Percentiles rank a stretch among this genome's conserved stretches.
Conservation (phyloP, 352 stramenopile genomes). For the Phytopythium delawarense region DNA sequence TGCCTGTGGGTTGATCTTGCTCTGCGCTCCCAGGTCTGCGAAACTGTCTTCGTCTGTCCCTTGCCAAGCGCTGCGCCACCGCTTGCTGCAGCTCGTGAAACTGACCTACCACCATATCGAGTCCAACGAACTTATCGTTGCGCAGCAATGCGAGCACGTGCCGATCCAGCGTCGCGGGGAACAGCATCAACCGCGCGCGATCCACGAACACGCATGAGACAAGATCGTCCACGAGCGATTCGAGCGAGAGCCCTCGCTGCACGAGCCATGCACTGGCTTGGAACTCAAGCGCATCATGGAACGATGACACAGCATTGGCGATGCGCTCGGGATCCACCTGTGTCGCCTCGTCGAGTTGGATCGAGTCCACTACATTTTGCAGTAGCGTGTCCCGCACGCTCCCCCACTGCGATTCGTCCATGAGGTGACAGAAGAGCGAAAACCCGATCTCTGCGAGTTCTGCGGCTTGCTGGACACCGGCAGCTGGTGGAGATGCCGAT, state of each 20-base stretch:
- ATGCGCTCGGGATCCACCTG: neutral
- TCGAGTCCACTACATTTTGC: neutral
- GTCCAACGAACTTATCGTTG: conserved; percentile 8
- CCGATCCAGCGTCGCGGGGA: conserved; percentile 3
- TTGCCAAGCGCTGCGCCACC: neutral
- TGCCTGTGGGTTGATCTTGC: neutral
- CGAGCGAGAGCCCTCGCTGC: neutral
- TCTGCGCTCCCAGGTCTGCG: neutral
- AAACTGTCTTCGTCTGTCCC: neutral
- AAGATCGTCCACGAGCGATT: conserved; percentile 8
- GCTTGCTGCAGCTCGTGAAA: conserved; percentile 5
- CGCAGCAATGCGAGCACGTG: conserved; percentile 8
- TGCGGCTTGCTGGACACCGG: neutral
- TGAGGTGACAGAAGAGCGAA: neutral
- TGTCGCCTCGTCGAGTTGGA: neutral
- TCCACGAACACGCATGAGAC: conserved; percentile 9
- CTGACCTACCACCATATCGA: conserved; percentile 5
- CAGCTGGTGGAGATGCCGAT: neutral
- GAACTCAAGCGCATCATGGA: conserved; percentile 5
- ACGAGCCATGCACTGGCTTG: conserved; percentile 4
- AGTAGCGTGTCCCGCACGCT: neutral
- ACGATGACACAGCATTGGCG: neutral
- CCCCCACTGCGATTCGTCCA: conserved; percentile 3
- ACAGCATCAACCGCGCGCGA: neutral
- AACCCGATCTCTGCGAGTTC: conserved; percentile 5